Percentiles rank a stretch among this genome's conserved stretches.
Conservation (phyloP, 352 stramenopile genomes). For the Phytopythium oedochilum region DNA sequence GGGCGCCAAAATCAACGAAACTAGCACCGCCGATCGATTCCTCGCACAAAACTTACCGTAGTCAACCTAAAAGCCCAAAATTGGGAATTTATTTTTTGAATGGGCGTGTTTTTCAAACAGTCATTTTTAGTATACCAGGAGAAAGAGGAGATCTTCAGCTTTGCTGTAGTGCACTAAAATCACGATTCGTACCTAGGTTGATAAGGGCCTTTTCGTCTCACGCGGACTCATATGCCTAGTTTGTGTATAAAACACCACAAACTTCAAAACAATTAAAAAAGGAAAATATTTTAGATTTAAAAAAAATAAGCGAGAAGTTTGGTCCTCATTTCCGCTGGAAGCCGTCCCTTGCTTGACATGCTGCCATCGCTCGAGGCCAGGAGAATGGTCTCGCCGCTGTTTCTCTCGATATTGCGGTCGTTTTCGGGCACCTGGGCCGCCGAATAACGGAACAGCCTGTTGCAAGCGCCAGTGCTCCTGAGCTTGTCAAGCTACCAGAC, state of each 20-base stretch:
- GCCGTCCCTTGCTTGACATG: constrained; percentile 86
- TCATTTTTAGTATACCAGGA: not conserved
- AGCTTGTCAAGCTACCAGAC: too few species aligned
- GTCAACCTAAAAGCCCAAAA: not conserved
- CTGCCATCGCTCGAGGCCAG: constrained; percentile 37
- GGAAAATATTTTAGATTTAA: too few species aligned
- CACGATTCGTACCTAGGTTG: not conserved
- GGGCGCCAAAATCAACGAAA: not conserved
- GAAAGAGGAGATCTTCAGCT: not conserved
- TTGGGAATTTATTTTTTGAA: not conserved
- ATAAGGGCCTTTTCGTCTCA: not conserved
- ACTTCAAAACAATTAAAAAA: too few species aligned
- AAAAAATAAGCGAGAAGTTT: constrained; percentile 82
- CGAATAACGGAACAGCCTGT: too few species aligned
- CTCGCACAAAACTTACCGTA: not conserved
- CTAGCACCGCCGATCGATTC: not conserved
- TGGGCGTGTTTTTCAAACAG: not conserved
- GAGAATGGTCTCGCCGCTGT: constrained; percentile 37
- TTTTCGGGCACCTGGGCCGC: too few species aligned
- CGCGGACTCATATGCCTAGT: too few species aligned
- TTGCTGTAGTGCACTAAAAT: not conserved
- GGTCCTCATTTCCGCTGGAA: constrained; percentile 61
- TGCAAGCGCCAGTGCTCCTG: too few species aligned
- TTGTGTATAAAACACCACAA: too few species aligned
- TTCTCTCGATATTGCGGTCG: too few species aligned